Conservation (phyloP, 2,329 filamentous ascomycete genomes). For the Aspergillus floridensis region DNA sequence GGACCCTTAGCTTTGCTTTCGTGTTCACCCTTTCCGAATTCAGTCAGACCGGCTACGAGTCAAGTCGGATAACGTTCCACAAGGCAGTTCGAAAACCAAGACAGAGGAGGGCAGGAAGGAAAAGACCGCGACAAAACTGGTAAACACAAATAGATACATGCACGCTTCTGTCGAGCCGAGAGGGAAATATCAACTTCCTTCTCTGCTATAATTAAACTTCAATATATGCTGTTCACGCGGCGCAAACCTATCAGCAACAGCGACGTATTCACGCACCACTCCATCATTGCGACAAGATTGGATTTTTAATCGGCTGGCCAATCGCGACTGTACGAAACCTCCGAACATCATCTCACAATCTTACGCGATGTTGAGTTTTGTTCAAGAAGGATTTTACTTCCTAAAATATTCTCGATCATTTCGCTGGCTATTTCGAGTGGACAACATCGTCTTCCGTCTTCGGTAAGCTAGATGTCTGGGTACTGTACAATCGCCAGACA, state of each 20-base stretch:
- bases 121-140: not conserved
- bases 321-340: slow-evolving; percentile 3
- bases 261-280: slow-evolving; percentile 1
- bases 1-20: not conserved
- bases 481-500: not conserved
- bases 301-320: not conserved
- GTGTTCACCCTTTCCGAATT: not conserved
- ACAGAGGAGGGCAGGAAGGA: not conserved
- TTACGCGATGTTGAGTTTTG: not conserved
- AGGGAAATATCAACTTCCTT: not conserved
- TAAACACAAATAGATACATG: not conserved
- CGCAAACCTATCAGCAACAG: slow-evolving; percentile 6
- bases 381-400: not conserved
- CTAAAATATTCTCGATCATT: not conserved
- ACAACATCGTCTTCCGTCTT: not conserved
- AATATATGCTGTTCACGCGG: slow-evolving; percentile 6
- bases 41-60: not conserved
- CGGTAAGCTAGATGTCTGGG: not conserved
- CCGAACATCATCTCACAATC: not conserved
- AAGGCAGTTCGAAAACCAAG: slow-evolving; percentile 5
- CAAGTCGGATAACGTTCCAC: slow-evolving; percentile 6
- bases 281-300: not conserved
- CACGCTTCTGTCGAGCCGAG: slow-evolving; percentile 1
- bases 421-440: not conserved
- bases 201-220: slow-evolving; percentile 10